Percentiles rank a stretch among this genome's conserved stretches.
Conservation (phyloP, 1,139 yeast species). For the Saccharomyces hybrid region DNA sequence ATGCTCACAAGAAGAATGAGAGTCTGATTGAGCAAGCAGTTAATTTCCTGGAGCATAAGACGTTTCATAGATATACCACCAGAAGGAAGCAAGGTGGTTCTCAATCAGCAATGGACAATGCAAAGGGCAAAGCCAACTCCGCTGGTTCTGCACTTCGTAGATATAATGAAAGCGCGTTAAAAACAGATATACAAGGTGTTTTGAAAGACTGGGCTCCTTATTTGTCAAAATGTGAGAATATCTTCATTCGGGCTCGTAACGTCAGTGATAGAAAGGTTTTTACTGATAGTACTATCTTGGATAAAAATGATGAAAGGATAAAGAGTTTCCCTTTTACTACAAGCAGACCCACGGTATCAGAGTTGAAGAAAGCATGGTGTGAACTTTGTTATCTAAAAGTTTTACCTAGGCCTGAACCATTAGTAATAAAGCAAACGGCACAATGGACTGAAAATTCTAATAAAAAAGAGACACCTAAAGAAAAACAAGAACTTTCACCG, state of each 20-base stretch:
- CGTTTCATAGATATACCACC: conserved; percentile 92
- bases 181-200: conserved; percentile 65
- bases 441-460: conserved; percentile 6
- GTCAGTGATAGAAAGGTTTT: conserved; percentile 56
- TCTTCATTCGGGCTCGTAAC: conserved; percentile 81
- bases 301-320: conserved; percentile 49
- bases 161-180: conserved; percentile 78
- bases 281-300: conserved; percentile 49
- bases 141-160: conserved; percentile 91
- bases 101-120: conserved; percentile 85
- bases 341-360: conserved; percentile 75
- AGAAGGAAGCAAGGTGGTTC: conserved; percentile 98
- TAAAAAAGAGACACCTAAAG: conserved; percentile 11
- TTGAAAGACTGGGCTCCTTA: conserved; percentile 57
- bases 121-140: conserved; percentile 91
- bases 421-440: conserved; percentile 25
- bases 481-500: conserved; percentile 20
- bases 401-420: conserved; percentile 48
- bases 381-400: conserved; percentile 56
- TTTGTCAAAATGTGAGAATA: conserved; percentile 52
- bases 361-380: conserved; percentile 78
- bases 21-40: conserved; percentile 52
- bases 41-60: conserved; percentile 63
- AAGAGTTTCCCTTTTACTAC: conserved; percentile 82
- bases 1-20: conserved; percentile 34